phyloP scores from a whole-genome alignment of 139 green algal species.

The Yamagishiella unicocca region DNA sequence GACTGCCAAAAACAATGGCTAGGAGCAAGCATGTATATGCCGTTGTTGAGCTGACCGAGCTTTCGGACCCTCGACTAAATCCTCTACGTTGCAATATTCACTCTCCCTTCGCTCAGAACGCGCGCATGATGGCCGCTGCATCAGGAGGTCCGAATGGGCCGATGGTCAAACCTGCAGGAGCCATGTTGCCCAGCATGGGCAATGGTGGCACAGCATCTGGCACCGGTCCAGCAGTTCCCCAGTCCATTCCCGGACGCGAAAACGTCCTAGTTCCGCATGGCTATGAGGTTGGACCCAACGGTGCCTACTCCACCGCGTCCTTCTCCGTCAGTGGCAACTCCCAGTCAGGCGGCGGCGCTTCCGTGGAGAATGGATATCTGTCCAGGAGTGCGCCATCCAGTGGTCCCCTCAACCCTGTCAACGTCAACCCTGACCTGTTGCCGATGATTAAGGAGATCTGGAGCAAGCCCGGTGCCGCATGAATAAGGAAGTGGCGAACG shows the following conservation, averaged over 20 bases:
- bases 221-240: not conserved
- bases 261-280: not conserved
- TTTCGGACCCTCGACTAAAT: not conserved
- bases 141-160: not conserved
- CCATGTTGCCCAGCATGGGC: constrained; percentile 19
- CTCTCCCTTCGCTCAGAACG: constrained; percentile 8
- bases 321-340: not conserved
- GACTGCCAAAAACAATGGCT: not conserved
- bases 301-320: not conserved
- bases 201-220: not conserved
- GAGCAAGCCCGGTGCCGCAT: constrained; percentile 41
- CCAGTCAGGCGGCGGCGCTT: not conserved
- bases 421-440: constrained; percentile 45
- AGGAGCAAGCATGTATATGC: too few species aligned
- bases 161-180: not conserved
- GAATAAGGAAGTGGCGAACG: not conserved
- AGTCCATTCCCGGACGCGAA: constrained; percentile 38
- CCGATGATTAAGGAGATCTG: constrained; percentile 67
- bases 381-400: constrained; percentile 9
- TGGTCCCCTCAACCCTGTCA: not conserved
- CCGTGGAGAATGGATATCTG: not conserved
- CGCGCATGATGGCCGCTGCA: constrained; percentile 6
- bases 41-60: not conserved
- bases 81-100: too few species aligned
- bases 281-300: constrained; percentile 3